phyloP scores from a whole-genome alignment of 1,284 basidiomycete species.

The Phylloboletellus chloephorus region DNA sequence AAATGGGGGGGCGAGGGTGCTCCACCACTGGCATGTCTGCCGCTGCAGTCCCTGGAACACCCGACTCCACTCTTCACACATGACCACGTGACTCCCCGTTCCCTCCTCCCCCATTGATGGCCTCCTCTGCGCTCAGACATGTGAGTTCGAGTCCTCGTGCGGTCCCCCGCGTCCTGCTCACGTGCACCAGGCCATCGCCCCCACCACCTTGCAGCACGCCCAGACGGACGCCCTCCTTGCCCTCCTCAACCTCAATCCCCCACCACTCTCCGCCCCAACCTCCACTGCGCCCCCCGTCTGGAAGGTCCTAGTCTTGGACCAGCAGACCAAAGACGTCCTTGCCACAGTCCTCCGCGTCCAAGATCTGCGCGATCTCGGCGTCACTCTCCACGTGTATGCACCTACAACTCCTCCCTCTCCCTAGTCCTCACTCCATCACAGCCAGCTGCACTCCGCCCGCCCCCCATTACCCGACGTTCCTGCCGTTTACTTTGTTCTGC shows the following conservation, averaged over 20 bases:
- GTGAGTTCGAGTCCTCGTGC: slow-evolving; percentile 32
- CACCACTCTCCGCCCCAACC: slow-evolving; percentile 44
- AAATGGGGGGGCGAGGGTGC: slow-evolving; percentile 7
- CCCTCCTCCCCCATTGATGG: slow-evolving; percentile 36
- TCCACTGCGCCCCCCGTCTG: slow-evolving; percentile 79
- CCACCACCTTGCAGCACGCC: slow-evolving; percentile 65
- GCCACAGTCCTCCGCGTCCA: slow-evolving; percentile 94
- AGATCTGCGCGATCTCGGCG: slow-evolving; percentile 92
- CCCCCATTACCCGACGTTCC: slow-evolving; percentile 94
- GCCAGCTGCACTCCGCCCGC: slow-evolving; percentile 86
- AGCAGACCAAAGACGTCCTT: slow-evolving; percentile 92
- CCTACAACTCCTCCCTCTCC: slow-evolving; percentile 1
- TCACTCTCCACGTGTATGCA: slow-evolving; percentile 95
- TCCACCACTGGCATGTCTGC: slow-evolving; percentile 19
- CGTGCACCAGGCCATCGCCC: slow-evolving; percentile 20
- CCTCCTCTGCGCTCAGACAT: slow-evolving; percentile 51
- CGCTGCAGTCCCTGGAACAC: slow-evolving; percentile 1
- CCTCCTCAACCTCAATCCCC: slow-evolving; percentile 55
- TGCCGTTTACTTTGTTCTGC: slow-evolving; percentile 94
- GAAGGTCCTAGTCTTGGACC: slow-evolving; percentile 96
- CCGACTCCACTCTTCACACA: too few relatives aligned
- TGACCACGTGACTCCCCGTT: slow-evolving; percentile 14
- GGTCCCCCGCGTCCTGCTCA: neutral
- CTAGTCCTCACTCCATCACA: slow-evolving; percentile 32
- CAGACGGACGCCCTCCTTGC: slow-evolving; percentile 71